phyloP scores from a whole-genome alignment of 495 filamentous ascomycete genomes.

The Aspergillus campestris region DNA sequence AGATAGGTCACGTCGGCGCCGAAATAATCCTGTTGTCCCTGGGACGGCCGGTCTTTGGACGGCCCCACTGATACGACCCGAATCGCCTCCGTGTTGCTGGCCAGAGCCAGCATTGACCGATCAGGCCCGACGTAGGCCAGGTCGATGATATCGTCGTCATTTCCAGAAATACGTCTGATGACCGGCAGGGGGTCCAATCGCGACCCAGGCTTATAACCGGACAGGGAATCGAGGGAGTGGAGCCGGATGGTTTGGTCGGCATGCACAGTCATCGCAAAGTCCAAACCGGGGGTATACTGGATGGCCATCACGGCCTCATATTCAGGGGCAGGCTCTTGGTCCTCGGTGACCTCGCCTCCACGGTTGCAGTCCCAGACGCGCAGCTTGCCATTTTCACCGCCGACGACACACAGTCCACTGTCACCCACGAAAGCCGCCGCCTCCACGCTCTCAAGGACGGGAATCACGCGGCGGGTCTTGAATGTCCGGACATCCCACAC shows the following conservation, averaged over 20 bases:
- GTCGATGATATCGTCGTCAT: constrained; percentile 96
- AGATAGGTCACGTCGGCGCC: constrained; percentile 80
- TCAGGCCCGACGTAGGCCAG: constrained; percentile 74
- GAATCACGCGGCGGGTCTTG: constrained; percentile 75
- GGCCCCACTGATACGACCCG: constrained; percentile 63
- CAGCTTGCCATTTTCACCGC: constrained; percentile 74
- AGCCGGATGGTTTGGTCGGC: constrained; percentile 78
- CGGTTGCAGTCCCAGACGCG: constrained; percentile 72
- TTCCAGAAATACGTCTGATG: constrained; percentile 76
- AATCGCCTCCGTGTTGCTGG: constrained; percentile 91
- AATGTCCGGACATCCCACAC: constrained; percentile 81
- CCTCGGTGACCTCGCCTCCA: constrained; percentile 69
- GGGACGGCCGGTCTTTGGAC: constrained; percentile 27
- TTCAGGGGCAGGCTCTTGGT: constrained; percentile 57
- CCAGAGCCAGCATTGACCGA: constrained; percentile 73
- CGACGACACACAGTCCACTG: constrained; percentile 66
- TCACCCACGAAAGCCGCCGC: constrained; percentile 67
- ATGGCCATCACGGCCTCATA: constrained; percentile 69
- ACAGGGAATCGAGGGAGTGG: constrained; percentile 48
- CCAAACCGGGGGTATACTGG: constrained; percentile 50
- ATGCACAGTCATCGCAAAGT: constrained; percentile 74
- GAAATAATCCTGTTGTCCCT: constrained; percentile 51
- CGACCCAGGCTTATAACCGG: constrained; percentile 24
- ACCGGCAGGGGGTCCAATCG: constrained; percentile 42
- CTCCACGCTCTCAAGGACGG: constrained; percentile 80